These are phyloP conservation scores for Penicillium paxilli DNA, from an alignment of 495 filamentous ascomycete genomes.

Conservation along the genomic window DNA sequence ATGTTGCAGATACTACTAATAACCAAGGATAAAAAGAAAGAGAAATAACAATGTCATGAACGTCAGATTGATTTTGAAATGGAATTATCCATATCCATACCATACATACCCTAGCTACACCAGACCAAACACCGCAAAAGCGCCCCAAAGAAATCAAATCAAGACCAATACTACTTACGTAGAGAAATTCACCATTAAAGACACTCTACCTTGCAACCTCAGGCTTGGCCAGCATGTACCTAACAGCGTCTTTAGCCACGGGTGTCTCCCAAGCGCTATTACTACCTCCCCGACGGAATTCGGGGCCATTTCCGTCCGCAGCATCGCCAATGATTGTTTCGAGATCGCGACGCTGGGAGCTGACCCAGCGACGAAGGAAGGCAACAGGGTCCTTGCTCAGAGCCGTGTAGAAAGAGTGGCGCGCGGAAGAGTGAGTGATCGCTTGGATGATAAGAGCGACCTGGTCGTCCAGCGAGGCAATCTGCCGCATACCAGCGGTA, in stretches of 20 bases:
- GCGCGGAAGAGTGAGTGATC: slow-evolving; percentile 75
- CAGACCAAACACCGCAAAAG: slow-evolving; percentile 39
- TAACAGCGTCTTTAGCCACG: slow-evolving; percentile 48
- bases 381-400: slow-evolving; percentile 77
- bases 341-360: slow-evolving; percentile 83
- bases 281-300: slow-evolving; percentile 57
- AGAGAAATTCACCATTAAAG: slow-evolving; percentile 4
- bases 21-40: background rate
- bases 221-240: slow-evolving; percentile 50
- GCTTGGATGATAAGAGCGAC: slow-evolving; percentile 77
- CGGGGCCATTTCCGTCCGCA: slow-evolving; percentile 54
- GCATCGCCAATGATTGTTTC: slow-evolving; percentile 87
- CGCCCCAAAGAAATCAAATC: slow-evolving; percentile 28
- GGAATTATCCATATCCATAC: slow-evolving; percentile 21
- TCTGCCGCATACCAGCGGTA: slow-evolving; percentile 63
- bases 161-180: slow-evolving; percentile 9
- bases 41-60: background rate
- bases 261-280: slow-evolving; percentile 55
- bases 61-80: slow-evolving; percentile 17
- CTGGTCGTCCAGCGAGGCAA: slow-evolving; percentile 76
- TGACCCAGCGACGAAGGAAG: slow-evolving; percentile 82
- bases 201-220: slow-evolving; percentile 31
- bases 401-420: slow-evolving; percentile 77
- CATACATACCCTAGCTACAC: slow-evolving; percentile 24
- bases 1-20: background rate